phyloP scores from a whole-genome alignment of 2,329 filamentous ascomycete genomes.

The Aspergillus neoniger region DNA sequence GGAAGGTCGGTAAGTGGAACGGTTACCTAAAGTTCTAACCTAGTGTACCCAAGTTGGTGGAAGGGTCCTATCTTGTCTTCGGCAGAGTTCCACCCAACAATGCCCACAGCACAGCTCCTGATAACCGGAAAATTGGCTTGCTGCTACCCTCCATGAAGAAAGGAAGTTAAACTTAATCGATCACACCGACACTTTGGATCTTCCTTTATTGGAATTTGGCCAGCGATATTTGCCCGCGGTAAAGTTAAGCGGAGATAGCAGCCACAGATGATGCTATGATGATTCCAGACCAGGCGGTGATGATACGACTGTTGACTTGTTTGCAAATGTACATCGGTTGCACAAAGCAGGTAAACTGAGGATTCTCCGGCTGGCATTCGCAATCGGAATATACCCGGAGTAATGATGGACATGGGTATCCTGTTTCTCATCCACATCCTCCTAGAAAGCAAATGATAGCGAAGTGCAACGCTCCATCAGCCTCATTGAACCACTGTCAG shows the following conservation, averaged over 20 bases:
- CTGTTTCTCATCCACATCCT: background rate
- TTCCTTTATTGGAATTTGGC: background rate
- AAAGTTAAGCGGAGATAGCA: background rate
- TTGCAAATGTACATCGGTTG: background rate
- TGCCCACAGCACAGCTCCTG: background rate
- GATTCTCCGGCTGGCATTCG: slow-evolving; percentile 5
- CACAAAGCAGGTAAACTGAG: slow-evolving; percentile 2
- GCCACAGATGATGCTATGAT: slow-evolving; percentile 11
- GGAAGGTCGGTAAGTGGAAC: background rate
- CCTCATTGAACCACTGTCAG: background rate
- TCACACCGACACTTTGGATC: background rate
- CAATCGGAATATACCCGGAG: background rate
- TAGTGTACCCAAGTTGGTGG: background rate
- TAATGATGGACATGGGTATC: background rate
- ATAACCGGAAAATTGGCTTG: background rate
- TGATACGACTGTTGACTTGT: background rate
- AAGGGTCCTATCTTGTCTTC: background rate
- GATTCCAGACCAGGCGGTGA: background rate
- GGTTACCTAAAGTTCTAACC: background rate
- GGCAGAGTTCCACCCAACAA: background rate
- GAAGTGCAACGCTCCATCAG: slow-evolving; percentile 4
- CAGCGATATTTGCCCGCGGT: background rate
- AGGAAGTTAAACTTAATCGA: background rate
- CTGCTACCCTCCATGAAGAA: background rate
- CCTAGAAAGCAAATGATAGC: background rate